Conservation (phyloP, 768 basidiomycete genomes). For the Mycena vulgaris region DNA sequence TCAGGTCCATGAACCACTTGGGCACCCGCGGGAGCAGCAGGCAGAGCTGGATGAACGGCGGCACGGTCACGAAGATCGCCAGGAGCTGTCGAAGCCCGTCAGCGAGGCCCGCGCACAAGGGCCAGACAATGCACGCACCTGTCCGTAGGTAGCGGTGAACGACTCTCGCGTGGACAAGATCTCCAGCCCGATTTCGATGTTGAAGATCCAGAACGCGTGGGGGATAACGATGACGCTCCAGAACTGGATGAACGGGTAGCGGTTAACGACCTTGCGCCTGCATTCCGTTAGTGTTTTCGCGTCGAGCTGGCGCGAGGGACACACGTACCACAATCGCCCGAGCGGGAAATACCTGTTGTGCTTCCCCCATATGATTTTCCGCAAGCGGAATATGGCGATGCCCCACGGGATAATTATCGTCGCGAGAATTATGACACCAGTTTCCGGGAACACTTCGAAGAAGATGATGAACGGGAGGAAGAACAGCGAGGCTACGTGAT, state of each 20-base stretch:
- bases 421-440: not conserved
- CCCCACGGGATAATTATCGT: slow-evolving; percentile 21
- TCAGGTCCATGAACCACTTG: slow-evolving; percentile 34
- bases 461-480: slow-evolving; percentile 38
- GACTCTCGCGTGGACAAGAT: slow-evolving; percentile 17
- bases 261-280: slow-evolving; percentile 35
- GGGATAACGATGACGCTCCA: slow-evolving; percentile 27
- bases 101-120: not conserved
- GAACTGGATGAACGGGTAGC: slow-evolving; percentile 37
- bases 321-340: slow-evolving; percentile 31
- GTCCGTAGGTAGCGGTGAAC: slow-evolving; percentile 34
- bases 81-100: slow-evolving; percentile 19
- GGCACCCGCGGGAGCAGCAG: slow-evolving; percentile 28
- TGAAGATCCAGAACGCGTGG: slow-evolving; percentile 33
- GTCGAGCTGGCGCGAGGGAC: not conserved
- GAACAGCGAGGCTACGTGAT: slow-evolving; percentile 31
- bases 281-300: not conserved
- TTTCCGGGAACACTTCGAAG: slow-evolving; percentile 15
- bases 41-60: slow-evolving; percentile 32
- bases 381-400: slow-evolving; percentile 26
- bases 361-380: slow-evolving; percentile 37
- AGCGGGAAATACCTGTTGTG: slow-evolving; percentile 17
- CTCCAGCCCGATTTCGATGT: slow-evolving; percentile 25
- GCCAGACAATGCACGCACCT: slow-evolving; percentile 5
- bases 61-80: slow-evolving; percentile 38